Evolutionary conservation across 257 asterid species (phyloP).

Genomic region (Pogostemon cablin): DNA sequence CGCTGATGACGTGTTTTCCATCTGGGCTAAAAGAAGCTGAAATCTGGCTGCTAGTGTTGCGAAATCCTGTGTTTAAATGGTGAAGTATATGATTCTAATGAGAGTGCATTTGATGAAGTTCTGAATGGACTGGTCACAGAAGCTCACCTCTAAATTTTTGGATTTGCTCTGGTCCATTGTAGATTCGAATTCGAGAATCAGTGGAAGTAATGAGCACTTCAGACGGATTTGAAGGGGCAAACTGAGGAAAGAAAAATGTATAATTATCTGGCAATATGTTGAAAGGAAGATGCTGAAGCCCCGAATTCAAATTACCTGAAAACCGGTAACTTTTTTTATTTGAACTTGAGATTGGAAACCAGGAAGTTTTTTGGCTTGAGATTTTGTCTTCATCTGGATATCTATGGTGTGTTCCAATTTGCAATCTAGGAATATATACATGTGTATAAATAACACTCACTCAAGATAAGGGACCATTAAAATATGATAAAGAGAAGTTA

Average conservation of each 20-base stretch:
- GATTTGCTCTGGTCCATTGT: constrained; percentile 57
- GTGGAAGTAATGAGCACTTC: constrained; percentile 80
- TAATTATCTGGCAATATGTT: not conserved
- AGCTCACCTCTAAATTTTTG: constrained; percentile 73
- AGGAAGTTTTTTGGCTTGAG: constrained; percentile 60
- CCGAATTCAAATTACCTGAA: constrained; percentile 57
- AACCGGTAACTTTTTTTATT: constrained; percentile 68
- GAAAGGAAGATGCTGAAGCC: constrained; percentile 8
- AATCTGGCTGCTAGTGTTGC: constrained; percentile 84
- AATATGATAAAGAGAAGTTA: not conserved
- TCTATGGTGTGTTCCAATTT: constrained; percentile 56
- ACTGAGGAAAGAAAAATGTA: constrained; percentile 45
- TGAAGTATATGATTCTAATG: not conserved
- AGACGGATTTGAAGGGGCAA: constrained; percentile 61
- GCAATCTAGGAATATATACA: constrained; percentile 39
- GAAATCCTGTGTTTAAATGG: constrained; percentile 55
- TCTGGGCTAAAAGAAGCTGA: constrained; percentile 78
- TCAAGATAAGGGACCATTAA: constrained; percentile 23
- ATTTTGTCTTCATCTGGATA: constrained; percentile 55
- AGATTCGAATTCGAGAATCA: constrained; percentile 79
- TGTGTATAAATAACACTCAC: not conserved
- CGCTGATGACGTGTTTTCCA: constrained; percentile 72
- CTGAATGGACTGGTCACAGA: constrained; percentile 21
- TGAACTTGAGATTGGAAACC: constrained; percentile 62
- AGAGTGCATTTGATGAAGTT: constrained; percentile 31